Evolutionary conservation across 208 protist genomes (phyloP), one percentile per base, ranked within the genome.

Genomic region (Porcisia deanei): DNA sequence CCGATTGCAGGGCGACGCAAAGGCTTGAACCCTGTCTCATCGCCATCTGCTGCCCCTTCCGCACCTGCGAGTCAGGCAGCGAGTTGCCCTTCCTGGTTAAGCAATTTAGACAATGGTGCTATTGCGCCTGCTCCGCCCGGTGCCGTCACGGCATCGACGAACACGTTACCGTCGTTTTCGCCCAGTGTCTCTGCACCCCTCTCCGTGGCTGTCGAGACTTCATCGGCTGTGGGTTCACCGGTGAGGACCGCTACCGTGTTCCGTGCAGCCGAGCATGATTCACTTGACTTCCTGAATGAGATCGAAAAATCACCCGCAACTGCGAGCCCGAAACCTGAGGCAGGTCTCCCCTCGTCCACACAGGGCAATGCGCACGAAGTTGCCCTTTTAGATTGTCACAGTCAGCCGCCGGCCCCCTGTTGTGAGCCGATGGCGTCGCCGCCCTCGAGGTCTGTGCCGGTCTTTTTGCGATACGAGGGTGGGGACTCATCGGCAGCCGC

Each of bases 1-100:
- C 78, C 78, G 7, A 60, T 82, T 25, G 78, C 78, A 6, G 78
- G 78, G 1, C 73, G 78, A 20, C 72, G 73, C 16, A 82, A 82
- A 55, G 78, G 78, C 39, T 53, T 66, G 47, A 47, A 30, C 3
- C 49, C 63, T 57, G 12, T 57, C 12, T 34, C 70, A 6, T 41
- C 69, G 20, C 68, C 37, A 1, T 34, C 68, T 12, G n/a, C 68
- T 47, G 30, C 37, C 1, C 8, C 22, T 6, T 37, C 37, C 9
- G 10, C 41, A 30, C 49, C 68, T 30, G 20, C 37, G 18, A 34
- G 34, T n/a, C 30, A 49, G 20, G 20, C n/a, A n/a, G 66, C 16
- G 16, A 54, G 37, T 10, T 39, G 47, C 0, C 78, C 78, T 18
- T 75, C 73, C 22, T 82, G 78, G 78, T 57, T 82, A 39, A 59